phyloP scores from a whole-genome alignment of 306 rosid species.

The Pyrus pyrifolia region DNA sequence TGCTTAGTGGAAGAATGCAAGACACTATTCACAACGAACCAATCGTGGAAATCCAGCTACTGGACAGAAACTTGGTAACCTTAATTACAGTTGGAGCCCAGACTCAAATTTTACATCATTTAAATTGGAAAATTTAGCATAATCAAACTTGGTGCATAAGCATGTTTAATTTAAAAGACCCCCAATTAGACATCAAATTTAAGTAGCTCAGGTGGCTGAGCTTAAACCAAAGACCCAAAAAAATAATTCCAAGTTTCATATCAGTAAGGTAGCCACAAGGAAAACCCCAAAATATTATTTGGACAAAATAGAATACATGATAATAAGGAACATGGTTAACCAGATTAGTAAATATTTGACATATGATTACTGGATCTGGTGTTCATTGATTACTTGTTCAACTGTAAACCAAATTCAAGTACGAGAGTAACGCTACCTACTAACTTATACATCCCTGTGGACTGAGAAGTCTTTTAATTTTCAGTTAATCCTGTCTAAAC shows the following conservation, averaged over 20 bases:
- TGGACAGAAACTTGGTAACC: background rate
- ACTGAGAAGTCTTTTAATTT: background rate
- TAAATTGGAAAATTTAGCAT: background rate
- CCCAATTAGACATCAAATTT: background rate
- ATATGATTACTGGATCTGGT: background rate
- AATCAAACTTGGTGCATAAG: background rate
- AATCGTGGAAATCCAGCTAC: background rate
- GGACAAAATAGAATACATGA: background rate
- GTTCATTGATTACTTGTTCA: background rate
- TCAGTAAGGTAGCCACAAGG: background rate
- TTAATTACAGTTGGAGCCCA: background rate
- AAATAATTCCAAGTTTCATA: background rate
- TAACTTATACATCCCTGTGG: background rate
- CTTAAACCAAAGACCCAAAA: background rate
- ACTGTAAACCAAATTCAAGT: background rate
- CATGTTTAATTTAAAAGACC: background rate
- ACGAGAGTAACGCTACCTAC: background rate
- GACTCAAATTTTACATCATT: slow-evolving; percentile 3
- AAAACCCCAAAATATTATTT: background rate
- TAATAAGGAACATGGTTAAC: background rate
- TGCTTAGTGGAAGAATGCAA: background rate
- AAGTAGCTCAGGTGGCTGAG: background rate
- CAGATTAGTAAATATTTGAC: background rate
- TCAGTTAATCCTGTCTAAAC: background rate
- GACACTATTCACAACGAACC: background rate